Evolutionary conservation across 208 protist species (phyloP).

Genomic region (Plasmodiophora brassicae): DNA sequence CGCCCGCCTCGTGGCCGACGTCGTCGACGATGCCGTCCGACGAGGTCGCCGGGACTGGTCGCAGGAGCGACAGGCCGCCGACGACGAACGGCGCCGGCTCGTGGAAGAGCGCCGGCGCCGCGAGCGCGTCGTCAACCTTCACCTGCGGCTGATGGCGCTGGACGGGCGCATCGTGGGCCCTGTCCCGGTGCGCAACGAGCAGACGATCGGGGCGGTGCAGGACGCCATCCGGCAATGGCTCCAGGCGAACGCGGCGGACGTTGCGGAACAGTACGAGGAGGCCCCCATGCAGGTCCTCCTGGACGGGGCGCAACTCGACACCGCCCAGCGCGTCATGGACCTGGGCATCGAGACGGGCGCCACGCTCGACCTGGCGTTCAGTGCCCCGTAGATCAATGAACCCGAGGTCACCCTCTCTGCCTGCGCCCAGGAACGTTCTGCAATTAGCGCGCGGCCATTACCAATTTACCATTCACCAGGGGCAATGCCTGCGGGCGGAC

Average conservation of each 20-base stretch:
- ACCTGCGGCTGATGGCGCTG: neutral
- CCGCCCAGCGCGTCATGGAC: neutral
- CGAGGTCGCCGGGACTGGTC: neutral
- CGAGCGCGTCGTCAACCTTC: neutral
- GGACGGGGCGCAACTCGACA: neutral
- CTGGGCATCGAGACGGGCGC: neutral
- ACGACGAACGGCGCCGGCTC: neutral
- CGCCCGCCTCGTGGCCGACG: conserved; percentile 27
- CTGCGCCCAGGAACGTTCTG: too few species aligned
- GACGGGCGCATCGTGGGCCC: neutral
- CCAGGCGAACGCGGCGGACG: neutral
- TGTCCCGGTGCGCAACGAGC: neutral
- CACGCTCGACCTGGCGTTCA: neutral
- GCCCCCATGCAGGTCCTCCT: neutral
- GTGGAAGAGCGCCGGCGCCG: neutral
- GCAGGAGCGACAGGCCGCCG: neutral
- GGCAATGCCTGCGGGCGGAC: too few species aligned
- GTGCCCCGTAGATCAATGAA: too few species aligned
- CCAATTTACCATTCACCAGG: too few species aligned
- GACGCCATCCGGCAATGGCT: neutral
- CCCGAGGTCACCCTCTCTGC: too few species aligned
- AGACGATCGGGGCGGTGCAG: neutral
- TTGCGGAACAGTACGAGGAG: neutral
- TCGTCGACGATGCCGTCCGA: neutral
- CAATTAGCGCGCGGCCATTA: too few species aligned